These are phyloP conservation scores for Aspergillus awamori DNA, from an alignment of 2,329 filamentous ascomycete species.

Conservation along the genomic window DNA sequence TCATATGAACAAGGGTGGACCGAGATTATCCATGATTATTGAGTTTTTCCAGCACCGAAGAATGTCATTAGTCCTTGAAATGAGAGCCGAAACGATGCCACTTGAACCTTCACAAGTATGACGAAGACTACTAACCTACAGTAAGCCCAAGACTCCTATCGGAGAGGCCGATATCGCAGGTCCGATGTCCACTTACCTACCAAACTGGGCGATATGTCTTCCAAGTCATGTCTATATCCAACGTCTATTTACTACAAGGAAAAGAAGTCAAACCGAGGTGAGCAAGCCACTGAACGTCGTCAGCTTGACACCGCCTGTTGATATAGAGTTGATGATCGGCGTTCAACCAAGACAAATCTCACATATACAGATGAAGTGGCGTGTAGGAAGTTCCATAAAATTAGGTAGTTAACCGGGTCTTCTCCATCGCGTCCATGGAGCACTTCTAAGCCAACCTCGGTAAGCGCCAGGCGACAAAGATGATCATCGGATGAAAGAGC, in stretches of 20 bases:
- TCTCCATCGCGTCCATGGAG: not conserved
- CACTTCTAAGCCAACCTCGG: not conserved
- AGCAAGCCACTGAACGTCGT: not conserved
- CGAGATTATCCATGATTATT: not conserved
- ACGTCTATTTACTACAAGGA: not conserved
- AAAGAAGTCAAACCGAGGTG: not conserved
- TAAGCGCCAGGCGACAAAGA: slow-evolving; percentile 2
- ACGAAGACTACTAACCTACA: not conserved
- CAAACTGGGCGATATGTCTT: not conserved
- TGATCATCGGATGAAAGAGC: not conserved
- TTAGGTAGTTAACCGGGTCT: not conserved
- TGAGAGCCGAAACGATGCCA: not conserved
- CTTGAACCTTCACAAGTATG: not conserved
- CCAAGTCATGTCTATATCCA: not conserved
- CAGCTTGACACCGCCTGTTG: not conserved
- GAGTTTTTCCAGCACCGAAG: not conserved
- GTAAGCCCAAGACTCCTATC: not conserved
- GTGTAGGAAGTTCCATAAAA: not conserved
- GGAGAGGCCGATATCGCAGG: not conserved
- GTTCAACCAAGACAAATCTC: not conserved
- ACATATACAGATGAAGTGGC: not conserved
- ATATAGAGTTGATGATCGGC: not conserved
- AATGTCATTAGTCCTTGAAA: not conserved
- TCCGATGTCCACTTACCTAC: not conserved
- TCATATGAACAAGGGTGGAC: not conserved